phyloP scores from a whole-genome alignment of 805 yeast genomes.

The Candida coquimbonensis region DNA sequence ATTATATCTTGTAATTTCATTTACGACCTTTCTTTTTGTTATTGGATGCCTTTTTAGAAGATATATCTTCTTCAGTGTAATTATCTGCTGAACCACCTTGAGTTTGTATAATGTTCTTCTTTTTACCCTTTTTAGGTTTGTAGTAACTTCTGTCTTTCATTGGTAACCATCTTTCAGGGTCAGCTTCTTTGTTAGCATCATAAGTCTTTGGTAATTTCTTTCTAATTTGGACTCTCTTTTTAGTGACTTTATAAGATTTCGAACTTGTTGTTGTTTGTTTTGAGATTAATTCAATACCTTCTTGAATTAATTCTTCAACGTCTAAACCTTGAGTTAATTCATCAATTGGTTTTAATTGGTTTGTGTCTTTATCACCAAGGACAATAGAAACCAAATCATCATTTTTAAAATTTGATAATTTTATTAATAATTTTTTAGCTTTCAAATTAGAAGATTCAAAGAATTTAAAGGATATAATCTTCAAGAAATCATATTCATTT shows the following conservation, averaged over 20 bases:
- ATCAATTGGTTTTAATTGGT: constrained; percentile 21
- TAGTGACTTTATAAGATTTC: constrained; percentile 12
- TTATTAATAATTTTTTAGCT: constrained; percentile 8
- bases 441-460: constrained; percentile 15
- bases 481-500: constrained; percentile 24
- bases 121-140: constrained; percentile 63
- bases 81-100: constrained; percentile 56
- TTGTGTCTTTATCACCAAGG: constrained; percentile 18
- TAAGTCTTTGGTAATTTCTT: constrained; percentile 33
- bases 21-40: constrained; percentile 23
- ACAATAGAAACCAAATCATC: constrained; percentile 24
- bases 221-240: constrained; percentile 28
- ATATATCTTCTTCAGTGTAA: constrained; percentile 32
- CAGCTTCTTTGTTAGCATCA: constrained; percentile 35
- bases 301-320: constrained; percentile 23
- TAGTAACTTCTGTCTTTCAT: constrained; percentile 77
- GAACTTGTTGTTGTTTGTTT: constrained; percentile 9
- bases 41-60: constrained; percentile 7
- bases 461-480: constrained; percentile 31
- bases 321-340: constrained; percentile 26
- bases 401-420: constrained; percentile 24
- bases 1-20: constrained; percentile 2
- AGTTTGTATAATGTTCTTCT: constrained; percentile 34
- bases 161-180: constrained; percentile 89
- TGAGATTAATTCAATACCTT: constrained; percentile 12